Conservation (phyloP, 1,284 basidiomycete genomes). For the Pseudozyma tsukubaensis region DNA sequence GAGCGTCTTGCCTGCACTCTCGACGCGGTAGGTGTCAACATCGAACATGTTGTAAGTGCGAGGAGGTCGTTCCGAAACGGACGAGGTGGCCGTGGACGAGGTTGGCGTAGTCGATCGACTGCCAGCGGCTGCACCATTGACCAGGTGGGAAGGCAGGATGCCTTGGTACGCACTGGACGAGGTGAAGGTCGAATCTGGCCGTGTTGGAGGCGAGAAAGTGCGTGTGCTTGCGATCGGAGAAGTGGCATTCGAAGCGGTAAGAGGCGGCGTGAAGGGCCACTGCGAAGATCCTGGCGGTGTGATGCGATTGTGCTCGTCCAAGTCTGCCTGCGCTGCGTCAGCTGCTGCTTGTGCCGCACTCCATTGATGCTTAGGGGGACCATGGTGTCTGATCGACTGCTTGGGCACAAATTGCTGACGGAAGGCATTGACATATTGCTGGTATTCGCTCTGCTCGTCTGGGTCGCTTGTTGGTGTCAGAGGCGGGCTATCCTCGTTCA, state of each 20-base stretch:
- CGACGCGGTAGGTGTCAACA: conserved; percentile 37
- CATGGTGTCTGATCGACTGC: conserved; percentile 18
- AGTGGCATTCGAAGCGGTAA: conserved; percentile 38
- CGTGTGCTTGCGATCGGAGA: conserved; percentile 40
- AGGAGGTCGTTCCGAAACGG: conserved; percentile 18
- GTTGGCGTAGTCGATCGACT: conserved; percentile 45
- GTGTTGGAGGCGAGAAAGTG: conserved; percentile 43
- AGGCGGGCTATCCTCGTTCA: conserved; percentile 62
- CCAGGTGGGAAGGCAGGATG: conserved; percentile 47
- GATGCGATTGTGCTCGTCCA: conserved; percentile 25
- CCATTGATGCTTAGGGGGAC: conserved; percentile 55
- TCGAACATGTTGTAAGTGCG: conserved; percentile 34
- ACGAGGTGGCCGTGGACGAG: conserved; percentile 19
- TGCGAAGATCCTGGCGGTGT: conserved; percentile 34
- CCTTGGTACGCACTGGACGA: conserved; percentile 20
- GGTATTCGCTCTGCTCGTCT: conserved; percentile 41
- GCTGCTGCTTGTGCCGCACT: conserved; percentile 56
- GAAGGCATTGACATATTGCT: conserved; percentile 38
- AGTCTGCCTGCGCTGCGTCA: conserved; percentile 37
- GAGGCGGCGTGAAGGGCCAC: conserved; percentile 48
- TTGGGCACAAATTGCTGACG: conserved; percentile 27
- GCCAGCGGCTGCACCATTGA: conserved; percentile 12
- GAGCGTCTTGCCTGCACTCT: conserved; percentile 22
- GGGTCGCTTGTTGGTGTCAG: conserved; percentile 57
- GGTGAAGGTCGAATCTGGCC: conserved; percentile 42